Conservation (phyloP, 2,329 filamentous ascomycete genomes). For the Emericellopsis cladophorae region DNA sequence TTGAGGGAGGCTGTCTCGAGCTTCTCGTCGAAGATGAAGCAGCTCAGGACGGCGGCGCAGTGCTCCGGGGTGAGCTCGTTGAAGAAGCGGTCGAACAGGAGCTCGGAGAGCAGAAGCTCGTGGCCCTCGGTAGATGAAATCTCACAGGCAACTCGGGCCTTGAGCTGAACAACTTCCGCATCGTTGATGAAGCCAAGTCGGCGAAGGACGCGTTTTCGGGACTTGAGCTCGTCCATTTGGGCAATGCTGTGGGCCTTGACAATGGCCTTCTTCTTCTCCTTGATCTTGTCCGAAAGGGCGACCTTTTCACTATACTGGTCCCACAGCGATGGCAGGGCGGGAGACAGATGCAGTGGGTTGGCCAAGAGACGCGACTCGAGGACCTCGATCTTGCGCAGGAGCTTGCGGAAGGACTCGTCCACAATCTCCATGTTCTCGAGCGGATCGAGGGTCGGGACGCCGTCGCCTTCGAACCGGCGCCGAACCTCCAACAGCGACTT, state of each 20-base stretch:
- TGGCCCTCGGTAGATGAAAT: conserved; percentile 87
- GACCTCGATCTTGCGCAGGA: conserved; percentile 91
- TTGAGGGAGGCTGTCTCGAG: conserved; percentile 64
- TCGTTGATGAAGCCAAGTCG: conserved; percentile 95
- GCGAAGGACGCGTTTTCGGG: conserved; percentile 85
- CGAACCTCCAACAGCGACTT: conserved; percentile 68
- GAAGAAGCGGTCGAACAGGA: conserved; percentile 96
- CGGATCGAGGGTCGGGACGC: conserved; percentile 77
- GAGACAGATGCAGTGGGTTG: conserved; percentile 86
- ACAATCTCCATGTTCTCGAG: conserved; percentile 93
- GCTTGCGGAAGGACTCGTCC: conserved; percentile 86
- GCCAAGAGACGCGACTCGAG: conserved; percentile 80
- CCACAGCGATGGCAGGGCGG: conserved; percentile 72
- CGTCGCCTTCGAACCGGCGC: conserved; percentile 74
- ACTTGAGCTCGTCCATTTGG: conserved; percentile 92
- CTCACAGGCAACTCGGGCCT: conserved; percentile 93
- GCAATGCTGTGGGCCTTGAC: conserved; percentile 73
- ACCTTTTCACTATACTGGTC: conserved; percentile 78
- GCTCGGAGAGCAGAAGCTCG: conserved; percentile 81
- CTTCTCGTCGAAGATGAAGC: conserved; percentile 97
- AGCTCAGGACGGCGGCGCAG: conserved; percentile 74
- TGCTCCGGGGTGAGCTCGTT: conserved; percentile 86
- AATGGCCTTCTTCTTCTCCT: conserved; percentile 79
- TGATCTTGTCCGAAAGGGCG: conserved; percentile 64
- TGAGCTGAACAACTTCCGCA: conserved; percentile 86